Evolutionary conservation across 106 monocot genomes (phyloP).

Genomic region (Narthecium ossifragum): DNA sequence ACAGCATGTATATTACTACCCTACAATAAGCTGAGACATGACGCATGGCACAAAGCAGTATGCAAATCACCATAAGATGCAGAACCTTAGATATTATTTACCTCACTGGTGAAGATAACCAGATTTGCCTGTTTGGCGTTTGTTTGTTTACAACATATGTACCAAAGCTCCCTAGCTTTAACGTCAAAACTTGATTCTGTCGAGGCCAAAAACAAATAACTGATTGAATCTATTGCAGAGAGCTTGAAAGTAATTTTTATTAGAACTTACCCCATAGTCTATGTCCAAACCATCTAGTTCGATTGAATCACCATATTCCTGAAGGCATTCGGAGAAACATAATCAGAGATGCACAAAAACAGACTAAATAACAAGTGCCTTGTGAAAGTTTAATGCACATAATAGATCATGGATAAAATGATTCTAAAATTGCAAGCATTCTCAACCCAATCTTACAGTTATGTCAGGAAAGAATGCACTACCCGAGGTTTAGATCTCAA

Average conservation of each 20-base stretch:
- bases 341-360: no score
- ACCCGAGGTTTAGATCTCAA: not conserved
- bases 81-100: slow-evolving; percentile 10
- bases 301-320: slow-evolving; percentile 87
- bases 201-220: not conserved
- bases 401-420: no score
- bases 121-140: slow-evolving; percentile 94
- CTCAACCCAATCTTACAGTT: no score
- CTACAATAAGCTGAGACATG: not conserved
- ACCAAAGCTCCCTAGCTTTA: slow-evolving; percentile 76
- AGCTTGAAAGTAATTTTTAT: not conserved
- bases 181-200: slow-evolving; percentile 90
- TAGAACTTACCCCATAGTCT: slow-evolving; percentile 87
- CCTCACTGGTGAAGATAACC: slow-evolving; percentile 98
- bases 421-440: no score
- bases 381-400: no score
- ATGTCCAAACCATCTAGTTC: slow-evolving; percentile 94
- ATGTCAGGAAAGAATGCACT: no score
- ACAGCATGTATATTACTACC: not conserved
- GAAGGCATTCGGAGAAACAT: no score
- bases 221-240: not conserved
- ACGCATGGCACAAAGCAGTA: not conserved
- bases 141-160: slow-evolving; percentile 99
- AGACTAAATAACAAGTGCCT: no score
- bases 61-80: not conserved